Evolutionary conservation across 1,284 basidiomycete species (phyloP).

Genomic region (Ceratobasidium sp.): DNA sequence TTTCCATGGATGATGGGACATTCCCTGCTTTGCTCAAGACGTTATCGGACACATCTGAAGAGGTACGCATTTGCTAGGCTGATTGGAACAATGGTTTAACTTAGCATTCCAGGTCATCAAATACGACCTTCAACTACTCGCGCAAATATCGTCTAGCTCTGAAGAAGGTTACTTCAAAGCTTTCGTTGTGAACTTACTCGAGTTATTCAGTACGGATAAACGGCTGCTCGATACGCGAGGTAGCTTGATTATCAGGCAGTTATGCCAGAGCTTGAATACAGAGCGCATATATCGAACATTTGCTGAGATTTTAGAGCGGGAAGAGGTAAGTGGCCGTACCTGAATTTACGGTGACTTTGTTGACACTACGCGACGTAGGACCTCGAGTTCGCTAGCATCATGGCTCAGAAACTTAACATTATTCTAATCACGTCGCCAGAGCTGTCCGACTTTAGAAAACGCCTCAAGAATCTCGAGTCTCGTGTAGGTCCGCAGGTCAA

Average conservation of each 20-base stretch:
- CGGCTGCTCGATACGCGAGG: conserved; percentile 90
- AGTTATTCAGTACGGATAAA: conserved; percentile 94
- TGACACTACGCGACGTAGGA: conserved; percentile 64
- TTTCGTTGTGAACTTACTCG: conserved; percentile 94
- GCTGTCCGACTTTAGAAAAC: conserved; percentile 88
- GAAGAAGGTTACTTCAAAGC: conserved; percentile 95
- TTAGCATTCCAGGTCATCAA: conserved; percentile 76
- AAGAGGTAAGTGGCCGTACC: conserved; percentile 69
- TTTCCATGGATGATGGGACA: conserved; percentile 95
- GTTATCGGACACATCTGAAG: conserved; percentile 94
- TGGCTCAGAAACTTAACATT: conserved; percentile 96
- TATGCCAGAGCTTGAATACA: conserved; percentile 93
- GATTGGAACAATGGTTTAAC: conserved; percentile 10
- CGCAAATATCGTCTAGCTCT: conserved; percentile 93
- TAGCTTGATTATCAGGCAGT: conserved; percentile 93
- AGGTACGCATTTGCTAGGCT: conserved; percentile 57
- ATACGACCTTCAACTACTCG: conserved; percentile 92
- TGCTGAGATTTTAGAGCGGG: conserved; percentile 96
- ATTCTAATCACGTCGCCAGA: conserved; percentile 98
- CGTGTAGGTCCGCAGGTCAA: conserved; percentile 60
- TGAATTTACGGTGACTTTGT: neutral
- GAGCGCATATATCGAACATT: conserved; percentile 96
- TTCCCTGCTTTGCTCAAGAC: conserved; percentile 96
- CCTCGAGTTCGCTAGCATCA: conserved; percentile 94
- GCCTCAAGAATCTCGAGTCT: conserved; percentile 93